phyloP scores from a whole-genome alignment of 2,329 filamentous ascomycete genomes.

The Alternaria panax region DNA sequence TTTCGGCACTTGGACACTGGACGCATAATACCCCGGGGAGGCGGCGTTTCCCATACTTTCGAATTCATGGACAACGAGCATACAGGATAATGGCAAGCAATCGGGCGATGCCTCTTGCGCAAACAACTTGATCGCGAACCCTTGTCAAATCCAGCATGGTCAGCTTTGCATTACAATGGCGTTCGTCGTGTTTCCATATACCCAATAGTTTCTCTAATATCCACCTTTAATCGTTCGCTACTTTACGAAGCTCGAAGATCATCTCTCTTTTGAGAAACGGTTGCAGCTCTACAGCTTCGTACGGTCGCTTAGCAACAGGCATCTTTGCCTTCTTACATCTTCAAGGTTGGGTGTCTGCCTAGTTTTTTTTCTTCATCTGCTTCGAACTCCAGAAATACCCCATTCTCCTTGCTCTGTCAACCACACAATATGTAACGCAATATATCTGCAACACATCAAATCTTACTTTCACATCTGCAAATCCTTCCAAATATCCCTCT shows the following conservation, averaged over 20 bases:
- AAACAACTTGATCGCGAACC: slow-evolving; percentile 23
- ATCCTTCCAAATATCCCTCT: neutral
- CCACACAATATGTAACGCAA: slow-evolving; percentile 8
- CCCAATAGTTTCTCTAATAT: neutral
- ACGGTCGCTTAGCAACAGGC: neutral
- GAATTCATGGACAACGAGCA: slow-evolving; percentile 16
- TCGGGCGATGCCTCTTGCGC: slow-evolving; percentile 23
- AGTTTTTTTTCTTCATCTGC: neutral
- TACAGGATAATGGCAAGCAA: slow-evolving; percentile 17
- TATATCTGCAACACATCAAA: slow-evolving; percentile 14
- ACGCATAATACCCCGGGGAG: slow-evolving; percentile 46
- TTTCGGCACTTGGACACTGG: slow-evolving; percentile 27
- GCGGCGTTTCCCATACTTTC: slow-evolving; percentile 37
- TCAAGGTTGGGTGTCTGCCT: slow-evolving; percentile 4
- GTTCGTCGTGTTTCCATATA: slow-evolving; percentile 9
- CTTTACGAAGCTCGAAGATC: slow-evolving; percentile 1
- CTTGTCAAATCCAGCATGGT: slow-evolving; percentile 16
- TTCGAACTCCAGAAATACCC: slow-evolving; percentile 13
- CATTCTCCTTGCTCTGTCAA: neutral
- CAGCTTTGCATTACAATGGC: slow-evolving; percentile 27
- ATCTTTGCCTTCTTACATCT: neutral
- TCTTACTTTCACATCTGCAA: neutral
- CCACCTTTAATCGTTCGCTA: slow-evolving; percentile 13
- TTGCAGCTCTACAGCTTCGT: neutral
- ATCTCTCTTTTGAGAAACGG: neutral